Evolutionary conservation across 345 rosid species (phyloP), one percentile per base, ranked within the genome.

Genomic region (Cardamine chenopodiifolia): DNA sequence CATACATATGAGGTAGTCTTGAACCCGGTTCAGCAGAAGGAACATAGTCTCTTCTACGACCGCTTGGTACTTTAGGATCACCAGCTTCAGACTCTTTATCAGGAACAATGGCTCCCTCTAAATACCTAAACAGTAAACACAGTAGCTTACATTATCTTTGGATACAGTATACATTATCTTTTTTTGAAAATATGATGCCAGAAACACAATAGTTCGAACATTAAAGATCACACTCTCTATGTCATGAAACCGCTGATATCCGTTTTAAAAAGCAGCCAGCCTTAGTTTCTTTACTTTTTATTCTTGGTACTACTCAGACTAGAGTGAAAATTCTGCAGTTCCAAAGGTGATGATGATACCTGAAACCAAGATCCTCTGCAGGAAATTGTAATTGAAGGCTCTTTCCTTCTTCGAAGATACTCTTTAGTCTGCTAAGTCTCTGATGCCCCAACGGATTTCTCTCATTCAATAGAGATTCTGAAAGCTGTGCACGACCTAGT

Each of bases 351-450:
- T 42, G 71, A 59, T 17, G 42, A 75, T 83, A 93, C 99, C 97
- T 88, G 86, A 95, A 92, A 70, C 97, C 97, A 72, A 95, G 97
- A 86, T 95, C 99, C 84, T 95, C 99, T 17, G 99, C 97, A 80
- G 97, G 99, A 82, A 95, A 92, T 75, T 95, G 97, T 59, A 92
- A 88, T 70, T 89, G 97, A 70, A 92, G 99, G 80, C 96, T 92
- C 76, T 88, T 92, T 74, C 99, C 99, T 80, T 85, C 97, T 68
- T 88, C 86, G 67, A 95, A 89, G 75, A 90, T 83, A 61, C 44
- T 80, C 82, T 83, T 90, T 39, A 92, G 70, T 85, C 85, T 86
- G 29, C 77, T 79, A 66, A 95, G 91, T 87, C 97, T 90, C 61
- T 84, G 85, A 55, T 82, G 77, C 26, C 97, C 97, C 76, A 95